Evolutionary conservation across 2,329 filamentous ascomycete species (phyloP).

Genomic region (Orbilia blumenaviensis): DNA sequence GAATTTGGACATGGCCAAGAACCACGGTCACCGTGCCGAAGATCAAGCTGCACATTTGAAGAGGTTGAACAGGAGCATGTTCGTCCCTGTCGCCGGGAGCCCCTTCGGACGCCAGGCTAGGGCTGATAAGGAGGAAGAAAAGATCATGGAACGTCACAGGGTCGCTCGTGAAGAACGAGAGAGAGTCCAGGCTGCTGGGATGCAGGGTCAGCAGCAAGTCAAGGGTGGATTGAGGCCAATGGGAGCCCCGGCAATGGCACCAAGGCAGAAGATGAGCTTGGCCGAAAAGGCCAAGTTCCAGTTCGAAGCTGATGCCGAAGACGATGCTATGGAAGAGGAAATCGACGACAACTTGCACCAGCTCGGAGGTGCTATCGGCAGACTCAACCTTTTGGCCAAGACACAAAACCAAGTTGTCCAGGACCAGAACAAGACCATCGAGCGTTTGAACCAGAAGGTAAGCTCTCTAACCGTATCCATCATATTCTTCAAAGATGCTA

Average conservation of each 20-base stretch:
- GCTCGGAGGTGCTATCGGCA: conserved; percentile 70
- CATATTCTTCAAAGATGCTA: conserved; percentile 1
- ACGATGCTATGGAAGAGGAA: conserved; percentile 75
- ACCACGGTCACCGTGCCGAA: conserved; percentile 78
- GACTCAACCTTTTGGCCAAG: conserved; percentile 76
- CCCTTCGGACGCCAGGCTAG: conserved; percentile 78
- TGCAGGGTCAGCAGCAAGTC: conserved; percentile 67
- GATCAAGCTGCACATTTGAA: conserved; percentile 85
- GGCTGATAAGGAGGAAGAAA: conserved; percentile 72
- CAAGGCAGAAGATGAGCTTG: conserved; percentile 62
- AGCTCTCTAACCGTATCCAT: conserved; percentile 32
- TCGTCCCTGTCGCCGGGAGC: conserved; percentile 80
- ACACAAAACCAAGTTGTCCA: conserved; percentile 80
- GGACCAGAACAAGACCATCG: conserved; percentile 79
- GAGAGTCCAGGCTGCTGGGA: conserved; percentile 67
- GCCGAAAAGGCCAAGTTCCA: conserved; percentile 77
- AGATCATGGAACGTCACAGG: conserved; percentile 74
- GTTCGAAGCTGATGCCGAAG: conserved; percentile 78
- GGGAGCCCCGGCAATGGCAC: neutral
- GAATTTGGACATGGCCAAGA: conserved; percentile 81
- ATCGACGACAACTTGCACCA: conserved; percentile 73
- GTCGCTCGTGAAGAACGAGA: conserved; percentile 73
- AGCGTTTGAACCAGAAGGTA: conserved; percentile 80
- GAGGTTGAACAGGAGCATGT: conserved; percentile 88
- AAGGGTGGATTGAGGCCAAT: conserved; percentile 64